phyloP scores from a whole-genome alignment of 768 basidiomycete genomes.

The Pleurotus ostreatus region DNA sequence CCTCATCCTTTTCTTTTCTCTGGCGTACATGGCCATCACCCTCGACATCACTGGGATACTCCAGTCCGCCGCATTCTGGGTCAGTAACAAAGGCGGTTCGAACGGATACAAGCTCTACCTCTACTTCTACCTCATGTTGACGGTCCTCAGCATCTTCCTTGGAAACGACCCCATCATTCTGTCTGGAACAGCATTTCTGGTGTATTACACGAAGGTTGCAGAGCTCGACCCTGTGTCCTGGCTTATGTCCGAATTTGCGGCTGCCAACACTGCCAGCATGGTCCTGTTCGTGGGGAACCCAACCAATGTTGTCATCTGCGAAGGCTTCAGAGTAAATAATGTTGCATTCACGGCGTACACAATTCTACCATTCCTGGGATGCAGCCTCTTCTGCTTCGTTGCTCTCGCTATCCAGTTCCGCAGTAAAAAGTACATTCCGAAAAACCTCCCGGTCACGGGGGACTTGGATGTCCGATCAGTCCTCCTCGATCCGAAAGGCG shows the following conservation, averaged over 20 bases:
- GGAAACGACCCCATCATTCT: slow-evolving; percentile 95
- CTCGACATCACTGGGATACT: slow-evolving; percentile 88
- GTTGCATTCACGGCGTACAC: slow-evolving; percentile 79
- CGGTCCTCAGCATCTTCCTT: slow-evolving; percentile 69
- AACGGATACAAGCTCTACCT: slow-evolving; percentile 72
- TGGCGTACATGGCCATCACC: slow-evolving; percentile 91
- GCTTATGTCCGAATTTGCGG: slow-evolving; percentile 74
- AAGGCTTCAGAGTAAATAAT: slow-evolving; percentile 78
- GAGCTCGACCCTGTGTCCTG: slow-evolving; percentile 55
- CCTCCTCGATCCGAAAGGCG: slow-evolving; percentile 71
- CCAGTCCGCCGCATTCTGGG: slow-evolving; percentile 84
- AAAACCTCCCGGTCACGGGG: slow-evolving; percentile 29
- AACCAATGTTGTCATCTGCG: slow-evolving; percentile 91
- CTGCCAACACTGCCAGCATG: slow-evolving; percentile 77
- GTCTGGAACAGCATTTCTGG: slow-evolving; percentile 86
- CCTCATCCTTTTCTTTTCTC: slow-evolving; percentile 85
- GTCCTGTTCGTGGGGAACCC: slow-evolving; percentile 84
- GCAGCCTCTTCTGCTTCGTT: slow-evolving; percentile 57
- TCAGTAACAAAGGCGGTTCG: slow-evolving; percentile 73
- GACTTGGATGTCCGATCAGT: slow-evolving; percentile 52
- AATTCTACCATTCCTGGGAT: slow-evolving; percentile 74
- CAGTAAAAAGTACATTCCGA: slow-evolving; percentile 49
- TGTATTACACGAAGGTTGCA: slow-evolving; percentile 78
- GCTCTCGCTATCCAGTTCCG: slow-evolving; percentile 61
- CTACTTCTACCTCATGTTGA: slow-evolving; percentile 83